Base-by-base conservation (phyloP, 148 eudicot genomes). In the Rhododendron ovatum region DNA sequence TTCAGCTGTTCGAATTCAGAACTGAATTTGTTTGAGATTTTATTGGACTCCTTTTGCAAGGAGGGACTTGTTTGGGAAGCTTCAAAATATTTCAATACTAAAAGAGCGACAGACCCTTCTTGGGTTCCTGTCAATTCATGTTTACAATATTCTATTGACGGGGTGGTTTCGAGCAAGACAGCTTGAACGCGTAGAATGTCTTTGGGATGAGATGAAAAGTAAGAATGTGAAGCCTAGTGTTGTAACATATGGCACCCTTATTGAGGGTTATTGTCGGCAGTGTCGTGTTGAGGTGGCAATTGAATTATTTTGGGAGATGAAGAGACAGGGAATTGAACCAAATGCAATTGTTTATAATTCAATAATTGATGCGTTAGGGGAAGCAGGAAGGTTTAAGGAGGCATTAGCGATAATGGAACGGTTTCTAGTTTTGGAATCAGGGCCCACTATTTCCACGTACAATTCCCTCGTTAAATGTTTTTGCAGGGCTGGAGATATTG, bases 401-500 rank as follows among this genome's bases (percentile, higher is more conserved):
- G 98, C 98, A 15, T 57, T 92, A 71, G 96, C 92, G 84, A 88
- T 94, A 87, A 87, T 94, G 86, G 98, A 95, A 86, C 84, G 96
- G 78, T 90, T 93, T 89, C 82, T 83, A 74, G 91, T 94, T 85
- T 78, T 94, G 81, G 95, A 95, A 78, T 84, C 90, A 1, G 95
- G 98, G 76, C 98, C 98, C 7, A 91, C 90, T 85, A 59, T 92
- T 65, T 92, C 91, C 61, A 92, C 98, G 0, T 94, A 90, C 86
- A 92, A 95, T 88, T 92, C 95, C n/a, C 90, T 95, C 73, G 93
- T 94, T 37, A 92, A 93, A 67, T 94, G 94, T 61, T 94, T 92
- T 85, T 95, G 98, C 91, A 90, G 92, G 89, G 94, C 92, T 12
- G 94, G 92, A n/a, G 94, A 95, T 88, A 82, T 95, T 51, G 91